Base-by-base conservation (phyloP, 495 filamentous ascomycete species). In the Penicillium longicatenatum region DNA sequence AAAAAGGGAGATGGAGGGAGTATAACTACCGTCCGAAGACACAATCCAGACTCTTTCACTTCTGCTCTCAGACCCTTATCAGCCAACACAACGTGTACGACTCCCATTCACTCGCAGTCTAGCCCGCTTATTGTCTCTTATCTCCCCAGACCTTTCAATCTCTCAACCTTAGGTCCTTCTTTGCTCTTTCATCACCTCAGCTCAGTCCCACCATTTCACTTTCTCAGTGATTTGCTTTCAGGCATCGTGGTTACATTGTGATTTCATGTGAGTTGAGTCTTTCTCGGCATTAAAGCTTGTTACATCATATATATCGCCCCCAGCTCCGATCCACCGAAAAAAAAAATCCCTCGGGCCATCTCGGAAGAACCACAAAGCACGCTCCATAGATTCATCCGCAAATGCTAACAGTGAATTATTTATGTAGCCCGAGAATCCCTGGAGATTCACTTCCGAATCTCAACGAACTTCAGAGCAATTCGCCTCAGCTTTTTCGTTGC, bases 271-370 rank as follows among this genome's bases (percentile, higher is more conserved):
- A 63, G 63, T 66, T 19, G 26, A 26, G 20, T 39, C 16, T 7
- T 39, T 39, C 14, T 39, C 37, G 16, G 37, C 14, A 39, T 6
- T 16, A 7, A 39, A 4, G 37, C 37, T 17, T 17, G 37, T 62
- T 57, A 58, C 57, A 57, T 58, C 60, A 55, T 52, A 48, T 31
- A 48, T 16, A 30, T 42, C 43, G 37, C 44, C 57, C 41, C 55
- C 57, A 46, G 26, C 44, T 46, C 54, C 63, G 61, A 60, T 58
- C 47, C 50, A 21, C 60, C 60, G 53, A 58, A 19, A 14, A 6
- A 20, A 45, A 29, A 48, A 26, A 35, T 31, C 26, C 14, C 37
- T 66, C 63, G 63, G 63, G 63, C 60, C 29, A 45, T 42, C 44
- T 46, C 63, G 60, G 61, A 58, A 57, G 39, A 33, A 30, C 24